phyloP scores from a whole-genome alignment of 257 asterid species.

The Primulina tabacum region DNA sequence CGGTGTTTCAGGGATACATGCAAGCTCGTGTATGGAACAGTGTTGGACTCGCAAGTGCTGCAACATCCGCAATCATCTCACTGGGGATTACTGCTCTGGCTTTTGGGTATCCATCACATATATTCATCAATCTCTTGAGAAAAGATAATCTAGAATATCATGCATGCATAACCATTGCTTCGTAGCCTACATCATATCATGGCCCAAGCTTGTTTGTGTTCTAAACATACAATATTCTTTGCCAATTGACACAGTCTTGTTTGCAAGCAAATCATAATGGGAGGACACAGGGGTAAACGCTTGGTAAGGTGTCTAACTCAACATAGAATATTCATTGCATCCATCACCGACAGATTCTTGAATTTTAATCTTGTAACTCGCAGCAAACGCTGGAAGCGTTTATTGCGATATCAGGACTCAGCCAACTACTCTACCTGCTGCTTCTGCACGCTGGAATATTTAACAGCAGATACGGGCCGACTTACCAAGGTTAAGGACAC shows the following conservation, averaged over 20 bases:
- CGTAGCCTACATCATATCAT: too few species aligned
- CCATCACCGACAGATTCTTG: too few species aligned
- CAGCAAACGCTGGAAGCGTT: conserved; percentile 88
- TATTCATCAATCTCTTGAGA: too few species aligned
- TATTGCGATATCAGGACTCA: conserved; percentile 45
- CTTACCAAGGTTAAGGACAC: conserved; percentile 22
- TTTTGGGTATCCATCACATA: not conserved
- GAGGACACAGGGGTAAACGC: conserved; percentile 79
- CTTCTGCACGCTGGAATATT: conserved; percentile 54
- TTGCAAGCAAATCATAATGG: conserved; percentile 74
- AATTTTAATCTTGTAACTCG: conserved; percentile 4
- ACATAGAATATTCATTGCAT: not conserved
- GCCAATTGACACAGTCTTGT: conserved; percentile 20
- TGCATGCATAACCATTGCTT: too few species aligned
- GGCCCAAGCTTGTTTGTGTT: too few species aligned
- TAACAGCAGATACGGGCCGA: conserved; percentile 41
- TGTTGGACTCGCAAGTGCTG: not conserved
- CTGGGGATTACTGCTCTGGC: not conserved
- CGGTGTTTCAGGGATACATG: not conserved
- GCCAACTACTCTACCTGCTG: conserved; percentile 60
- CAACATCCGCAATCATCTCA: not conserved
- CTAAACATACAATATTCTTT: too few species aligned
- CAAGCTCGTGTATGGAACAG: not conserved
- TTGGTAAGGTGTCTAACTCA: conserved; percentile 38
- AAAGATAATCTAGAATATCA: too few species aligned